These are phyloP conservation scores for Floccularia luteovirens DNA, from an alignment of 768 basidiomycete species.

Conservation along the genomic window DNA sequence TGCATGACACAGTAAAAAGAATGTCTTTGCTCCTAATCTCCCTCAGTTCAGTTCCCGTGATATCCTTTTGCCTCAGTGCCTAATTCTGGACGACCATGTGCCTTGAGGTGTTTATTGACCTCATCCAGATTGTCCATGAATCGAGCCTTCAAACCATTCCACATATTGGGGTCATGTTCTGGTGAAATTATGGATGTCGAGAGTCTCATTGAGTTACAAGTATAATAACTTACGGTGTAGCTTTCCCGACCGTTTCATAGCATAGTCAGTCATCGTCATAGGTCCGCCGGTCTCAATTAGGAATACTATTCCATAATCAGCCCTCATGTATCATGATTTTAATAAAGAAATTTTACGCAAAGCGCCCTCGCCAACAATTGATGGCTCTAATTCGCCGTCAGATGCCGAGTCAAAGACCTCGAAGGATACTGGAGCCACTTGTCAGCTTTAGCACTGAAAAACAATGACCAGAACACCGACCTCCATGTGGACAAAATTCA, in stretches of 20 bases:
- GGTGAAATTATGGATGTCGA: background rate
- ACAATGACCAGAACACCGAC: no score
- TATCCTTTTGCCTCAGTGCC: slow-evolving; percentile 9
- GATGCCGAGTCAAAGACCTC: slow-evolving; percentile 54
- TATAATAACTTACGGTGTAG: slow-evolving; percentile 49
- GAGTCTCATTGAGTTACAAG: background rate
- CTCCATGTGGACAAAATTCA: no score
- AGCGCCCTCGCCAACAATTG: slow-evolving; percentile 43
- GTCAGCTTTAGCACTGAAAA: no score
- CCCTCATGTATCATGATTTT: no score
- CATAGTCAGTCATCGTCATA: slow-evolving; percentile 58
- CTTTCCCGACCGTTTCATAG: slow-evolving; percentile 52
- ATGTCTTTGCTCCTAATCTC: no score
- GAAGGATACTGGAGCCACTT: no score
- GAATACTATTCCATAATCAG: no score
- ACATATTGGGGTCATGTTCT: slow-evolving; percentile 67
- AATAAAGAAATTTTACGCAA: slow-evolving; percentile 29
- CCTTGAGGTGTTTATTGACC: slow-evolving; percentile 41
- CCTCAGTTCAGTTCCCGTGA: no score
- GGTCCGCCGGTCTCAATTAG: slow-evolving; percentile 62
- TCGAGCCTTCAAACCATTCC: slow-evolving; percentile 49
- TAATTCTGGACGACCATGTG: slow-evolving; percentile 26
- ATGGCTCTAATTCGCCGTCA: slow-evolving; percentile 42
- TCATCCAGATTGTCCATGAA: slow-evolving; percentile 53
- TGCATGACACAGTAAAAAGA: no score